These are phyloP conservation scores for Suillus paluster DNA, from an alignment of 768 basidiomycete genomes.

Conservation along the genomic window DNA sequence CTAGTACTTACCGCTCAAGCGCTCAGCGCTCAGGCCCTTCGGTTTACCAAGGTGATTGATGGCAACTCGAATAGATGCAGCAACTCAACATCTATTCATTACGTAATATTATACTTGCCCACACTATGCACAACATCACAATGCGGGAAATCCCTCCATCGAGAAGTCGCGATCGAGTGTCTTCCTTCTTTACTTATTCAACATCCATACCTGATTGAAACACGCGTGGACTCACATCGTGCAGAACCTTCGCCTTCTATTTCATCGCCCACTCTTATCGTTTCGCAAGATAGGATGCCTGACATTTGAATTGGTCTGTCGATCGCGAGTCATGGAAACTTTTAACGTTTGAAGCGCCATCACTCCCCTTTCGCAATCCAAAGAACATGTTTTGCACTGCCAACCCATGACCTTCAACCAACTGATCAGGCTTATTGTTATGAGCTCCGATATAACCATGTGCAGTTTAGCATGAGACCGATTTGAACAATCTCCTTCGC, in stretches of 20 bases:
- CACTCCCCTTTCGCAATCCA: not conserved
- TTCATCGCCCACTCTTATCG: not conserved
- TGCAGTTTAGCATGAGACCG: not conserved
- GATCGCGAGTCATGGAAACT: no score
- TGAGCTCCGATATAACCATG: not conserved
- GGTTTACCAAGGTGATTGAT: conserved; percentile 2
- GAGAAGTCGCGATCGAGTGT: not conserved
- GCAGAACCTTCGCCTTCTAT: not conserved
- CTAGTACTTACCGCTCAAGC: not conserved
- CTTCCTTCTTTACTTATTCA: not conserved
- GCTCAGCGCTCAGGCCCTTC: not conserved
- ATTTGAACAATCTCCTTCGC: not conserved
- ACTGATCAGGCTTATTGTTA: not conserved
- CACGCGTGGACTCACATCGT: not conserved
- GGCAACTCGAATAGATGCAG: not conserved
- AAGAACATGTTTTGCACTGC: not conserved
- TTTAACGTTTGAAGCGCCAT: not conserved
- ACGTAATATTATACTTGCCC: not conserved
- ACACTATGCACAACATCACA: not conserved
- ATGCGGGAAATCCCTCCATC: not conserved
- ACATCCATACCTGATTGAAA: not conserved
- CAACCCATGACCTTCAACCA: not conserved
- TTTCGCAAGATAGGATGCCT: not conserved
- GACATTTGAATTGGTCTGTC: not conserved
- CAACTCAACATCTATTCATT: not conserved